A percentile compares a stretch with the other conserved stretches of the same genome.
phyloP scores from a whole-genome alignment of 2,329 filamentous ascomycete species.

The Ascochyta viciae-villosae region DNA sequence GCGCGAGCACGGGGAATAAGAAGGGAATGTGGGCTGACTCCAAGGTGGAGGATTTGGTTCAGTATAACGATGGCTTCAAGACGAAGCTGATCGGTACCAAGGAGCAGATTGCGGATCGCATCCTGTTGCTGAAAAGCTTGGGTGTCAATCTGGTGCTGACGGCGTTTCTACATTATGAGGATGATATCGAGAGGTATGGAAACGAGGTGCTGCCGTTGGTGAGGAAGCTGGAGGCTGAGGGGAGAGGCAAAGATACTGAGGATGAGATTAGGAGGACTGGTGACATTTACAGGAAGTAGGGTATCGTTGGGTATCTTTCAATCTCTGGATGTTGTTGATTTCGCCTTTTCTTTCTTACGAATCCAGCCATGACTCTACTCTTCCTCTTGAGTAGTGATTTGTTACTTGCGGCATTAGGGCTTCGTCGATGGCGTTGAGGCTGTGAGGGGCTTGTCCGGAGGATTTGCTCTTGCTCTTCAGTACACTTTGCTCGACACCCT shows the following conservation, averaged over 20 bases:
- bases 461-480: background rate
- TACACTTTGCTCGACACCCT: conserved; percentile 2
- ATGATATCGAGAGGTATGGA: conserved; percentile 60
- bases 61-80: conserved; percentile 65
- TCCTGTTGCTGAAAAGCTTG: conserved; percentile 57
- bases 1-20: conserved; percentile 56
- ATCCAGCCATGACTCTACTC: conserved; percentile 12
- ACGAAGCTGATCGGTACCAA: conserved; percentile 62
- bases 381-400: conserved; percentile 15
- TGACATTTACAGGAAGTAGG: conserved; percentile 52
- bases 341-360: background rate
- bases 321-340: too few species aligned
- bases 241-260: conserved; percentile 56
- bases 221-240: conserved; percentile 56
- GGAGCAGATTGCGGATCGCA: conserved; percentile 60
- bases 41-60: conserved; percentile 61
- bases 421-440: conserved; percentile 3
- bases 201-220: conserved; percentile 57
- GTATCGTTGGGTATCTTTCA: background rate
- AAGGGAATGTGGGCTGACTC: conserved; percentile 62
- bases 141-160: conserved; percentile 55
- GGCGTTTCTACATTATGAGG: conserved; percentile 61
- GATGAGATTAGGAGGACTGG: conserved; percentile 58
- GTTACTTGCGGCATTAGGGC: conserved; percentile 18
- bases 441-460: background rate